Conservation (phyloP, 345 rosid genomes). For the Eucalyptus curtisii region DNA sequence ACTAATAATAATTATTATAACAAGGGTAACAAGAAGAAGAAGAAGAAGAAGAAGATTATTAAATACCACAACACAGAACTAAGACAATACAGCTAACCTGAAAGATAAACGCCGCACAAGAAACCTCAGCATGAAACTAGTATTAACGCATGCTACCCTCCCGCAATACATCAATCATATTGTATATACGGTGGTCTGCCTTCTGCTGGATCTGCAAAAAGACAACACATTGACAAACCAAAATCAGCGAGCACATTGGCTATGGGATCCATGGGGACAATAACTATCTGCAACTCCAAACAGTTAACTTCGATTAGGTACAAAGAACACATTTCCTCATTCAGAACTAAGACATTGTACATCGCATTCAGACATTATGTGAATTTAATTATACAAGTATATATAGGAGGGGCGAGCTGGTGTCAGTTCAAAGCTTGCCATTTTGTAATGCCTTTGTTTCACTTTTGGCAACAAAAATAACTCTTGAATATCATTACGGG, state of each 20-base stretch:
- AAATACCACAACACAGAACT: neutral
- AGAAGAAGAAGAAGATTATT: neutral
- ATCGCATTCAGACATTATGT: neutral
- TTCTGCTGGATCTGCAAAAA: conserved; percentile 41
- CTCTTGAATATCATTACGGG: neutral
- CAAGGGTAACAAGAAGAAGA: neutral
- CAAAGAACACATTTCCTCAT: neutral
- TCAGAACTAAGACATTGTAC: neutral
- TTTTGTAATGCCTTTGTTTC: neutral
- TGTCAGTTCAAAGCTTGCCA: neutral
- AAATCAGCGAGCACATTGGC: neutral
- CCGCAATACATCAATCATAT: conserved; percentile 71
- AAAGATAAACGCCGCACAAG: neutral
- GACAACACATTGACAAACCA: neutral
- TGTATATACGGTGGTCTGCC: conserved; percentile 65
- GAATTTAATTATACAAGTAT: neutral
- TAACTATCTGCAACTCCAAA: neutral
- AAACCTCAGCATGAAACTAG: neutral
- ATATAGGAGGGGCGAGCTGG: neutral
- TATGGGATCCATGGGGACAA: neutral
- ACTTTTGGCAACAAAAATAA: neutral
- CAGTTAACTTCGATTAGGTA: neutral
- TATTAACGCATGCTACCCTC: neutral
- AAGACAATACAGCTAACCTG: neutral
- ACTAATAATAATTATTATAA: neutral